Percentiles rank a stretch among this genome's conserved stretches.
phyloP scores from a whole-genome alignment of 1,139 yeast genomes.

The Yamadazyma triangularis region DNA sequence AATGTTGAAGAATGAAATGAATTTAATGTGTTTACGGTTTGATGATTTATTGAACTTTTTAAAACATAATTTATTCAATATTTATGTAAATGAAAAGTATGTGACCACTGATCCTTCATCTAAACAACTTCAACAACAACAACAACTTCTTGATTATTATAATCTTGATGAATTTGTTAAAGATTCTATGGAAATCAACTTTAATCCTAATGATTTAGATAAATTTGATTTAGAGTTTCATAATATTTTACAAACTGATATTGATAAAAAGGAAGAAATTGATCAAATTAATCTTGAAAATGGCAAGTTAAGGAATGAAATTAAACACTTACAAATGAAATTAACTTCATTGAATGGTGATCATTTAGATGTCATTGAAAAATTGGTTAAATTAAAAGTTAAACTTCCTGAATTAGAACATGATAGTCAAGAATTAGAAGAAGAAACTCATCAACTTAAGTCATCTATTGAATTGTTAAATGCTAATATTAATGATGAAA shows the following conservation, averaged over 20 bases:
- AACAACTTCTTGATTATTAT: conserved; percentile 31
- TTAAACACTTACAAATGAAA: conserved; percentile 68
- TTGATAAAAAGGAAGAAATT: conserved; percentile 64
- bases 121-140: too few relatives aligned
- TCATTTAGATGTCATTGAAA: conserved; percentile 50
- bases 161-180: conserved; percentile 68
- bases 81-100: conserved; percentile 49
- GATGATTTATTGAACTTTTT: conserved; percentile 72
- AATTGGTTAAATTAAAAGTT: conserved; percentile 38
- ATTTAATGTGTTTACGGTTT: conserved; percentile 58
- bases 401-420: conserved; percentile 56
- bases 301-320: conserved; percentile 68
- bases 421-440: conserved; percentile 64
- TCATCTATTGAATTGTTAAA: conserved; percentile 51
- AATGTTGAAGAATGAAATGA: conserved; percentile 61
- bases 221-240: conserved; percentile 71
- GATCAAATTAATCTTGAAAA: conserved; percentile 61
- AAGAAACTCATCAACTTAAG: conserved; percentile 57
- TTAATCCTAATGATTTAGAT: conserved; percentile 66
- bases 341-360: conserved; percentile 71
- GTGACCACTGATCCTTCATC: conserved; percentile 14
- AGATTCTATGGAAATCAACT: conserved; percentile 60
- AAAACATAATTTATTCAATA: conserved; percentile 73
- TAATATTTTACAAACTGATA: conserved; percentile 67
- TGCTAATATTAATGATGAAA: conserved; percentile 31